These are phyloP conservation scores for Phytopythium vexans DNA, from an alignment of 352 stramenopile genomes.

Conservation along the genomic window DNA sequence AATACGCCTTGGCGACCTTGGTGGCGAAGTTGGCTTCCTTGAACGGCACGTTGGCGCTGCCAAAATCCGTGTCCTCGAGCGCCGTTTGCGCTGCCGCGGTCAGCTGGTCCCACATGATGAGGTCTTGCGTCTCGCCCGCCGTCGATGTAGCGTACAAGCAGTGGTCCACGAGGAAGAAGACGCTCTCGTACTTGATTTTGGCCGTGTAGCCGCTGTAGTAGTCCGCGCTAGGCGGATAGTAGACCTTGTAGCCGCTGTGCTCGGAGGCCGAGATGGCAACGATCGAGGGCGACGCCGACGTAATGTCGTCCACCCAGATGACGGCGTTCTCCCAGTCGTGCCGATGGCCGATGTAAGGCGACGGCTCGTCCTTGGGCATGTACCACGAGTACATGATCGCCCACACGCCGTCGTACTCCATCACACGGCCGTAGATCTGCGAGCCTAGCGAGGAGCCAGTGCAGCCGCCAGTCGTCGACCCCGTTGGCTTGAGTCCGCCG, in stretches of 20 bases:
- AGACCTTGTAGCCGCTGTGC: constrained; percentile 22
- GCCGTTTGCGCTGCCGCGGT: constrained; percentile 14
- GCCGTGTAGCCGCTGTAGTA: constrained; percentile 14
- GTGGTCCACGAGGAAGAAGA: constrained; percentile 15
- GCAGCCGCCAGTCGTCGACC: constrained; percentile 16
- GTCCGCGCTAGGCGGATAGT: constrained; percentile 15
- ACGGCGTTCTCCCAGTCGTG: constrained; percentile 31
- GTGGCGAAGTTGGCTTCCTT: constrained; percentile 24
- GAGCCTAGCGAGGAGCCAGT: constrained; percentile 15
- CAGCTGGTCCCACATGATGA: constrained; percentile 24
- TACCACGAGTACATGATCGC: constrained; percentile 39
- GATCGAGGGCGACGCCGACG: constrained; percentile 13
- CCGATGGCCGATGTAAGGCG: constrained; percentile 15
- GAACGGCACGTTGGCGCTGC: constrained; percentile 19
- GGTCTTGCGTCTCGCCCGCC: constrained; percentile 18
- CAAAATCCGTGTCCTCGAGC: constrained; percentile 26
- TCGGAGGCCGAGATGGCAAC: constrained; percentile 16
- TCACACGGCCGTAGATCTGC: constrained; percentile 26
- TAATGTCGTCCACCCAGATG: constrained; percentile 20
- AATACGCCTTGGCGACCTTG: constrained; percentile 22
- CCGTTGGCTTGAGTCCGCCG: constrained; percentile 13
- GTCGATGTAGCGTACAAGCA: constrained; percentile 9
- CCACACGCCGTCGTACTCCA: constrained; percentile 16
- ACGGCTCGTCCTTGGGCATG: constrained; percentile 20
- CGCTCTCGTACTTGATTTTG: constrained; percentile 21